Evolutionary conservation across 2,329 filamentous ascomycete genomes (phyloP).

Genomic region (Colletotrichum scovillei): DNA sequence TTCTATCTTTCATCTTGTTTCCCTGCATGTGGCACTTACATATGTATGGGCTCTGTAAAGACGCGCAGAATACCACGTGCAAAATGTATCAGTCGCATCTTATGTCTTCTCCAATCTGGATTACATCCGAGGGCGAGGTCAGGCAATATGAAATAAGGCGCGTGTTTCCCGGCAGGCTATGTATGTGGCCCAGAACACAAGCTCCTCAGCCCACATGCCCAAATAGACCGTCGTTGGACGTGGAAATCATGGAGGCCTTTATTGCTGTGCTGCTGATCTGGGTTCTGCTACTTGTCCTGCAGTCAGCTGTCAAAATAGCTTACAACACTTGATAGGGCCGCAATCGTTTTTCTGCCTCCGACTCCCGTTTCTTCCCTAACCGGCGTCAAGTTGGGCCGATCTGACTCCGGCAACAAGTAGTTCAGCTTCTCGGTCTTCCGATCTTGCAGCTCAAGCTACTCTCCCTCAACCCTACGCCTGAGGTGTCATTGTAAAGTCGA

Average conservation of each 20-base stretch:
- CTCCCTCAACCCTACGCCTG: neutral
- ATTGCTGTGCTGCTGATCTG: neutral
- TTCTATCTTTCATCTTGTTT: too few relatives aligned
- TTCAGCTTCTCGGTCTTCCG: neutral
- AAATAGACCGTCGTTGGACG: neutral
- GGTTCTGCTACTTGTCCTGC: neutral
- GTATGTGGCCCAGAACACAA: neutral
- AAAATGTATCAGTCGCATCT: neutral
- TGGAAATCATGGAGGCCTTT: neutral
- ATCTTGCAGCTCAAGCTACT: neutral
- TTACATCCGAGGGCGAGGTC: neutral
- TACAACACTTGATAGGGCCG: neutral
- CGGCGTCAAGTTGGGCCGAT: slow-evolving; percentile 15
- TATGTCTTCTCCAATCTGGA: neutral
- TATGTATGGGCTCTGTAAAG: too few relatives aligned
- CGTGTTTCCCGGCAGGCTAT: neutral
- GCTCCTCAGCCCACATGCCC: neutral
- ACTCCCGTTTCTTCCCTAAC: neutral
- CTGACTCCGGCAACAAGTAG: neutral
- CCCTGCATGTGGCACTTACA: too few relatives aligned
- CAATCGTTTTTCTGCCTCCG: neutral
- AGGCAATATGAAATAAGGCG: neutral
- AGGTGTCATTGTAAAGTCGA: neutral
- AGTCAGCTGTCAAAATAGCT: neutral
- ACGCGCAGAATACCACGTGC: neutral